A percentile compares a stretch with the other conserved stretches of the same genome.
Conservation (phyloP, 202 grass and related monocot genomes). For the Carex sylvatica region DNA sequence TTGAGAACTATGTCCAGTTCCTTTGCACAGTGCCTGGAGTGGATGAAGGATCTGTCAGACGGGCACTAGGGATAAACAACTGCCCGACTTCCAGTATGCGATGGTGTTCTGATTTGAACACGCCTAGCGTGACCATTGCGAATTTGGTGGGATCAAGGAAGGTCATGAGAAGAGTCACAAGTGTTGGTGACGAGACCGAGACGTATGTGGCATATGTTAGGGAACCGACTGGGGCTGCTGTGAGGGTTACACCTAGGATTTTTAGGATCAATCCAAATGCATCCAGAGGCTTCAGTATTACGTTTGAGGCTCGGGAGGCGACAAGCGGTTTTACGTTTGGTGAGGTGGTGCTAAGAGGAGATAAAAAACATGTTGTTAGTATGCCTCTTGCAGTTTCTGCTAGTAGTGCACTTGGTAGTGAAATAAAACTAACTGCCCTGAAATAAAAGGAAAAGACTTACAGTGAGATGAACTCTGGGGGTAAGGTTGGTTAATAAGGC, state of each 20-base stretch:
- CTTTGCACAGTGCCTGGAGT: conserved; percentile 63
- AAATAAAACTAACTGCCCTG: background rate
- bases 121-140: conserved; percentile 67
- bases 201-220: conserved; percentile 52
- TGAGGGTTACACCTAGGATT: conserved; percentile 44
- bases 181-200: conserved; percentile 51
- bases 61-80: conserved; percentile 43
- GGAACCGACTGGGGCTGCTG: conserved; percentile 53
- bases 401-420: conserved; percentile 29
- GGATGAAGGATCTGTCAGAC: conserved; percentile 46
- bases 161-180: conserved; percentile 51
- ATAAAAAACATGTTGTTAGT: conserved; percentile 64
- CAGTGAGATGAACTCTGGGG: background rate
- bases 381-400: conserved; percentile 62
- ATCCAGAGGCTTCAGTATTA: conserved; percentile 40
- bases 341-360: conserved; percentile 56
- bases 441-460: background rate
- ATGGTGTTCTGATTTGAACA: conserved; percentile 73
- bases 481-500: background rate
- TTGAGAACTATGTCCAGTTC: conserved; percentile 57
- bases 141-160: conserved; percentile 65
- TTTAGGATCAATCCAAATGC: conserved; percentile 52
- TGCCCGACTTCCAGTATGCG: conserved; percentile 19
- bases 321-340: conserved; percentile 61
- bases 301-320: conserved; percentile 43